phyloP scores from a whole-genome alignment of 1,284 basidiomycete genomes.

The Ustilago vetiveriae region DNA sequence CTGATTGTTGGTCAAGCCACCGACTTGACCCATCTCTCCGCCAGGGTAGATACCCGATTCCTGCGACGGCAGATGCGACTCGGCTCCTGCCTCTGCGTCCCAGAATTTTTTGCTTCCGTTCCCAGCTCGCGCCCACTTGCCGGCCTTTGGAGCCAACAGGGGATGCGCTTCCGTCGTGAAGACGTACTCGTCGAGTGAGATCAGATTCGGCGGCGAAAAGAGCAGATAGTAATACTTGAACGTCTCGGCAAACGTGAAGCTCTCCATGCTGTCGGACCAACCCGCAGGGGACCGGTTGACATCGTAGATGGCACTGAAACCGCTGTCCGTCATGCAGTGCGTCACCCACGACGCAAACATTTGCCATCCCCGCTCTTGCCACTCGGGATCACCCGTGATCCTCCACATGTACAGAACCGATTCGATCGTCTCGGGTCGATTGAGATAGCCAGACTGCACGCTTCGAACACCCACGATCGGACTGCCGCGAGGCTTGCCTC shows the following conservation, averaged over 20 bases:
- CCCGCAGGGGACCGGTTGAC: slow-evolving; percentile 66
- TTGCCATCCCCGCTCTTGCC: slow-evolving; percentile 72
- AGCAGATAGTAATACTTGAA: slow-evolving; percentile 69
- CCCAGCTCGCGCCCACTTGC: slow-evolving; percentile 51
- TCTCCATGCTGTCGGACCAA: slow-evolving; percentile 69
- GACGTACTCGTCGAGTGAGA: slow-evolving; percentile 73
- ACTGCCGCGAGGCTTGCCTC: slow-evolving; percentile 50
- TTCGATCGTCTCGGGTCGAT: slow-evolving; percentile 73
- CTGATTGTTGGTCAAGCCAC: slow-evolving; percentile 60
- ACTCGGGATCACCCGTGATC: slow-evolving; percentile 71
- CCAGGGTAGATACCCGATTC: slow-evolving; percentile 45
- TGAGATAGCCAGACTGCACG: slow-evolving; percentile 50
- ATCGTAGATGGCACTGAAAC: slow-evolving; percentile 69
- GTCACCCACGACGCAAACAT: slow-evolving; percentile 73
- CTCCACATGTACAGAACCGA: slow-evolving; percentile 72
- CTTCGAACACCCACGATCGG: slow-evolving; percentile 62
- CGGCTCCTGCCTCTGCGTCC: slow-evolving; percentile 19
- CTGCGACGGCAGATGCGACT: slow-evolving; percentile 29
- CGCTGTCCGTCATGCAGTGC: slow-evolving; percentile 67
- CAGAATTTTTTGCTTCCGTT: slow-evolving; percentile 54
- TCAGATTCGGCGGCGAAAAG: slow-evolving; percentile 70
- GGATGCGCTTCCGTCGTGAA: slow-evolving; percentile 70
- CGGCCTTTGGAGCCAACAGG: slow-evolving; percentile 56
- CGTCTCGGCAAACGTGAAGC: slow-evolving; percentile 72
- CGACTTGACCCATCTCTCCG: slow-evolving; percentile 54